A percentile compares a stretch with the other conserved stretches of the same genome.
These are phyloP conservation scores for Acorus calamus DNA, from an alignment of 106 monocot genomes.

Conservation along the genomic window DNA sequence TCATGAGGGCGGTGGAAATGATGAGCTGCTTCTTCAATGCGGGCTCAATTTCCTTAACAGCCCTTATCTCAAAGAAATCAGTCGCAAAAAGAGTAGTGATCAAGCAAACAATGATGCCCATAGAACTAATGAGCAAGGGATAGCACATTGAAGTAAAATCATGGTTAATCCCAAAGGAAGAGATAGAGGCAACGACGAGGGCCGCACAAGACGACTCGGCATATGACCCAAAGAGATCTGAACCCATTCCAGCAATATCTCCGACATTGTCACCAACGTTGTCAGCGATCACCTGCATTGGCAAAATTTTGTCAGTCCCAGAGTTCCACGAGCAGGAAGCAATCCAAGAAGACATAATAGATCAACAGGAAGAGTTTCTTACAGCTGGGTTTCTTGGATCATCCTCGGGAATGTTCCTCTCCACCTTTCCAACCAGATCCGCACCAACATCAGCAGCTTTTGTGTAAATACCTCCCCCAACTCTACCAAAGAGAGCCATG, in stretches of 20 bases:
- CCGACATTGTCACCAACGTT: background rate
- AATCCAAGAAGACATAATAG: no score
- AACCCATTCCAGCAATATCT: background rate
- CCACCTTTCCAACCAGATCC: no score
- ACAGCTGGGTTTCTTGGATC: no score
- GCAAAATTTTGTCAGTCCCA: no score
- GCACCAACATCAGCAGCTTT: no score
- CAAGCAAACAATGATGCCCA: slow-evolving; percentile 25
- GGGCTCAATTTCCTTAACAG: slow-evolving; percentile 21
- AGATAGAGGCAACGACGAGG: slow-evolving; percentile 21
- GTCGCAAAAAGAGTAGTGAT: slow-evolving; percentile 21
- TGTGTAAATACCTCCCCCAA: no score
- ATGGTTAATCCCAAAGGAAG: slow-evolving; percentile 22
- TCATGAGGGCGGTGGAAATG: slow-evolving; percentile 18
- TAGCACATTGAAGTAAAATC: slow-evolving; percentile 23
- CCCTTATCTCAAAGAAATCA: slow-evolving; percentile 19
- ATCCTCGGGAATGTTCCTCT: no score
- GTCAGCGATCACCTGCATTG: background rate
- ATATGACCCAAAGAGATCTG: slow-evolving; percentile 6
- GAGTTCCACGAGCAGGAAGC: no score
- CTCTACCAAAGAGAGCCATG: background rate
- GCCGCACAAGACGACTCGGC: slow-evolving; percentile 24
- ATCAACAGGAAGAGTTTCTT: no score
- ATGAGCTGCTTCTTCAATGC: slow-evolving; percentile 21
- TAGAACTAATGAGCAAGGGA: slow-evolving; percentile 24